phyloP scores from a whole-genome alignment of 345 rosid genomes.

The Mercurialis annua region DNA sequence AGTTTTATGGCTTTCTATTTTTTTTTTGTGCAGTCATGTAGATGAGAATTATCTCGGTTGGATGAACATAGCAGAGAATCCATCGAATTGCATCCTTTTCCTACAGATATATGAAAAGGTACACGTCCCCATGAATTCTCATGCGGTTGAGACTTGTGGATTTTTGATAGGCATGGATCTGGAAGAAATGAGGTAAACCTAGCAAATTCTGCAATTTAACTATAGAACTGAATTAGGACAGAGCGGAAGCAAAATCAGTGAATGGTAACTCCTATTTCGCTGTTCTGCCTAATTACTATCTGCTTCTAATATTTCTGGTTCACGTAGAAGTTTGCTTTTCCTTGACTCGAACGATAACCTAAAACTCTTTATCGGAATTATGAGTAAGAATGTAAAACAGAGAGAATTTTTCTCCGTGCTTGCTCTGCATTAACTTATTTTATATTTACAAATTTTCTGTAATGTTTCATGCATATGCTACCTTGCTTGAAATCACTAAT shows the following conservation, averaged over 20 bases:
- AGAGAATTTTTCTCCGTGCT: background rate
- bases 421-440: too few species aligned
- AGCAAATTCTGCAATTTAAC: background rate
- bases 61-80: background rate
- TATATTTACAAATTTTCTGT: too few species aligned
- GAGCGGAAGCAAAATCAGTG: background rate
- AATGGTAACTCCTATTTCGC: background rate
- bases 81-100: background rate
- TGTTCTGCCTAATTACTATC: background rate
- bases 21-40: slow-evolving; percentile 10
- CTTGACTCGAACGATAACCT: background rate
- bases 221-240: background rate
- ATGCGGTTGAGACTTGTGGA: background rate
- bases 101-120: background rate
- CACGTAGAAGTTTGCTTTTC: background rate
- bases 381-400: background rate
- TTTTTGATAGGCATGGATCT: background rate
- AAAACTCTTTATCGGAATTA: background rate
- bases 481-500: too few species aligned
- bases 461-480: too few species aligned
- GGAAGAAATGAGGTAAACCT: background rate
- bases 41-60: background rate
- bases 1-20: slow-evolving; percentile 3
- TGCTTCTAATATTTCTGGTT: background rate
- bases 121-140: too few species aligned